Evolutionary conservation across 2,329 filamentous ascomycete genomes (phyloP).

Genomic region (Exophiala calicioides): DNA sequence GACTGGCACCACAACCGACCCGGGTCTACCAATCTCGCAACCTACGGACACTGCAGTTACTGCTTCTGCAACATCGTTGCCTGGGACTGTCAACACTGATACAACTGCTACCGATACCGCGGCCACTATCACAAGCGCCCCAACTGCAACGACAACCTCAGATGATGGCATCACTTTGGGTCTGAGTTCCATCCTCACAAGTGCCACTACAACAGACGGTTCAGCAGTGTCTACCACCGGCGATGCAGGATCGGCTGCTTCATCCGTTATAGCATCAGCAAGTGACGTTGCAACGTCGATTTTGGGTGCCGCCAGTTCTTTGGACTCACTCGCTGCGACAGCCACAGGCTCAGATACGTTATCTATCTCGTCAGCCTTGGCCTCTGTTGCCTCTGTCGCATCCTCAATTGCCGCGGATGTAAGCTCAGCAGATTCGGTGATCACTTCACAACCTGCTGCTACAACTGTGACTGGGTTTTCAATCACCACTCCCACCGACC

Average conservation of each 20-base stretch:
- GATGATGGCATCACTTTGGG: conserved; percentile 20
- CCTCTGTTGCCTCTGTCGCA: conserved; percentile 20
- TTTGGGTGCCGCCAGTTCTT: conserved; percentile 23
- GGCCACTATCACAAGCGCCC: conserved; percentile 5
- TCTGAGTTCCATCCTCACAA: conserved; percentile 16
- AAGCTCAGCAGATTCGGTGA: conserved; percentile 18
- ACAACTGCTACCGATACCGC: conserved; percentile 13
- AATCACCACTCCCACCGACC: conserved; percentile 6
- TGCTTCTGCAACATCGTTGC: conserved; percentile 11
- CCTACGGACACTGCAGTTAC: conserved; percentile 5
- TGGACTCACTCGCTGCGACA: conserved; percentile 22
- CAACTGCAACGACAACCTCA: neutral
- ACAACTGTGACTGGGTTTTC: conserved; percentile 11
- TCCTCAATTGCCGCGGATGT: conserved; percentile 23
- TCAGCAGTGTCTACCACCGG: conserved; percentile 29
- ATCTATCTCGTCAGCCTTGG: conserved; percentile 24
- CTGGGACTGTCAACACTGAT: conserved; percentile 7
- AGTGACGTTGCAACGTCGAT: conserved; percentile 24
- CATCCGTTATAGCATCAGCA: conserved; percentile 18
- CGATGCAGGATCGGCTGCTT: conserved; percentile 20
- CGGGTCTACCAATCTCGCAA: neutral
- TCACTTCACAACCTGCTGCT: conserved; percentile 12
- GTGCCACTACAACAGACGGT: conserved; percentile 11
- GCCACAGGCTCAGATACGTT: conserved; percentile 18
- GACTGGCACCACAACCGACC: conserved; percentile 1